Conservation (phyloP, 805 yeast genomes). For the Yamadazyma insecticola region DNA sequence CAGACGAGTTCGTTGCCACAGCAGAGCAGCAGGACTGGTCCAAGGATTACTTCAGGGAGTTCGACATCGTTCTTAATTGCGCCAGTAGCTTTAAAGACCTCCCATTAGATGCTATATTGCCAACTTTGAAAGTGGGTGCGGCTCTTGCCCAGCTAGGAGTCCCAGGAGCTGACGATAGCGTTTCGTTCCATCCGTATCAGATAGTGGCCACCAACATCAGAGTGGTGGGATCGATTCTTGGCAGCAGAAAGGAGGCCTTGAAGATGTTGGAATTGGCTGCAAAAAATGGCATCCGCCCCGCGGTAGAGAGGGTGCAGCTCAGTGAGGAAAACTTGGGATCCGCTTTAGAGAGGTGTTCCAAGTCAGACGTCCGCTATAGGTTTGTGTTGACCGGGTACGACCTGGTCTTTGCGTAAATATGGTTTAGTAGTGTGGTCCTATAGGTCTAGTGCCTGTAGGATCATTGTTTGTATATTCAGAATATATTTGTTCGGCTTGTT, state of each 20-base stretch:
- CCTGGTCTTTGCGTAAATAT: too few relatives aligned
- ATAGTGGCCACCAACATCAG: slow-evolving; percentile 21
- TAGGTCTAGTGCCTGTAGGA: too few relatives aligned
- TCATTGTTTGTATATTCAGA: too few relatives aligned
- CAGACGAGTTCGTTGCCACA: slow-evolving; percentile 44
- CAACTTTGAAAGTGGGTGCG: slow-evolving; percentile 19
- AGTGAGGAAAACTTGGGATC: slow-evolving; percentile 23
- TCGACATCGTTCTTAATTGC: slow-evolving; percentile 52
- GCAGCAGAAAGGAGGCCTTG: slow-evolving; percentile 30
- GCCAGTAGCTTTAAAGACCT: slow-evolving; percentile 49
- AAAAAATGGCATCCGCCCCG: slow-evolving; percentile 27
- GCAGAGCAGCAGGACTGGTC: slow-evolving; percentile 43
- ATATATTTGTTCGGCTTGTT: too few relatives aligned
- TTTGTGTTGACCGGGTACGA: slow-evolving; percentile 56
- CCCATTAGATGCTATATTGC: slow-evolving; percentile 44
- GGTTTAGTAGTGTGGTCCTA: too few relatives aligned
- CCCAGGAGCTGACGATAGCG: slow-evolving; percentile 19
- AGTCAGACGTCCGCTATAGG: slow-evolving; percentile 42
- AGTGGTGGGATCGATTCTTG: slow-evolving; percentile 28
- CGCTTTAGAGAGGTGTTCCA: slow-evolving; percentile 29
- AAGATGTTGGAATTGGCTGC: slow-evolving; percentile 36
- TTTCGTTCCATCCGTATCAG: slow-evolving; percentile 17
- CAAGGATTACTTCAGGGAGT: slow-evolving; percentile 20
- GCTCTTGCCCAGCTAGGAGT: slow-evolving; percentile 22
- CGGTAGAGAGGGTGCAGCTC: slow-evolving; percentile 34